phyloP scores from a whole-genome alignment of 2,329 filamentous ascomycete genomes.

The Colletotrichum theobromicola region DNA sequence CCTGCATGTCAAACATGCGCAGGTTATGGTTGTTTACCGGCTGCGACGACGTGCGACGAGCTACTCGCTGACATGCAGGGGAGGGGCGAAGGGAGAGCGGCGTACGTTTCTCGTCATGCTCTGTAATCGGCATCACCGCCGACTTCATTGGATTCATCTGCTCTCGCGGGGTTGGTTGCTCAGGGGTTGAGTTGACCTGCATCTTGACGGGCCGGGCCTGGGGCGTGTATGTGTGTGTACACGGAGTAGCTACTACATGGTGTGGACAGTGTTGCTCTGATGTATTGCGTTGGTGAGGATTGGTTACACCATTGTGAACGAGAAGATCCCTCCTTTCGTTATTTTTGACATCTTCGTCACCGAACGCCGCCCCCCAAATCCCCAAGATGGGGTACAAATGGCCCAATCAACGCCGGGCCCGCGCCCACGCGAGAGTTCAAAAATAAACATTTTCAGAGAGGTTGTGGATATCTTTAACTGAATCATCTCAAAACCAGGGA shows the following conservation, averaged over 20 bases:
- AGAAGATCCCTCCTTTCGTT: background rate
- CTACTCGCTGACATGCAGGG: background rate
- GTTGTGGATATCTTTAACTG: background rate
- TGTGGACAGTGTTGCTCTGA: background rate
- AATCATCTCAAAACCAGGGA: background rate
- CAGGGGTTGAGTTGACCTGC: background rate
- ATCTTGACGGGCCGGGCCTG: conserved; percentile 1
- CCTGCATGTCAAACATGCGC: background rate
- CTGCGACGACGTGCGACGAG: background rate
- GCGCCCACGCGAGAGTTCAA: background rate
- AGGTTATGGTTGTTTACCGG: background rate
- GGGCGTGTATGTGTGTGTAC: background rate
- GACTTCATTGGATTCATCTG: background rate
- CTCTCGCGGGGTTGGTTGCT: background rate
- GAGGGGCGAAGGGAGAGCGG: background rate
- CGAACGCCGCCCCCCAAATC: background rate
- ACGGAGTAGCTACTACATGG: background rate
- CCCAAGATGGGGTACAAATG: background rate
- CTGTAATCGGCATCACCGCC: background rate
- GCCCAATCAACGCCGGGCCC: background rate
- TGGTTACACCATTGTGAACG: background rate
- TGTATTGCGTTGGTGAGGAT: background rate
- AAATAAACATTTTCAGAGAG: background rate
- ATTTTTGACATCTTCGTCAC: background rate
- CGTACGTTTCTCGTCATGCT: background rate